Evolutionary conservation across 2,329 filamentous ascomycete species (phyloP), one percentile per base, ranked within the genome.

Genomic region (Myriosclerotinia curreyana): DNA sequence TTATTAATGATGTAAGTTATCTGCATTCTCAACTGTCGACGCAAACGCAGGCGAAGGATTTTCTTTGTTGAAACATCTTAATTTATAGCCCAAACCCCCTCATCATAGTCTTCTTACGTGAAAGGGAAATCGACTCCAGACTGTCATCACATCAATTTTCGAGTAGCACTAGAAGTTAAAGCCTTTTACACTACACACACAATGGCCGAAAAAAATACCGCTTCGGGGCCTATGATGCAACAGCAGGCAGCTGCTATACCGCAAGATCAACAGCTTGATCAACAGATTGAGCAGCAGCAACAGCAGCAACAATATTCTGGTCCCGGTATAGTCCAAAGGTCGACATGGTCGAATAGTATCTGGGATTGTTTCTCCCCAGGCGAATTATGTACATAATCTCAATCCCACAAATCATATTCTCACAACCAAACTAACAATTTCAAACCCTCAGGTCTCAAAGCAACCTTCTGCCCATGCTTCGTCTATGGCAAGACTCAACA

Each of bases 401-500:
- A 0, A 48, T 48, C 60, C 31, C 59, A 1, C 17, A 58, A 28
- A 5, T 25, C 17, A 7, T 48, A 11, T 15, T 8, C 15, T n/a
- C 8, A 7, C 3, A 34, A 1, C 12, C 44, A 42, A 20, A 22
- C 51, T 58, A 42, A 65, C 17, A 7, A 55, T 46, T 22, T 14
- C 62, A 28, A 9, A 54, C 5, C 25, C 12, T 6, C 20, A 72
- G 71, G 68, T 59, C 63, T 71, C 40, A 71, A 71, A 52, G 65
- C 66, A 61, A 66, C 52, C 2, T 72, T 69, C 54, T 71, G 71
- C 62, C 66, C 71, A 22, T 73, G 71, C 66, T 68, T 73, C 64
- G 68, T 70, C 20, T 72, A 70, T 49, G 71, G 71, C 50, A 72
- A 72, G 50, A 70, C 68, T 2, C 65, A 68, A 56, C 63, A 66